Evolutionary conservation across 2,329 filamentous ascomycete species (phyloP).

Genomic region (Escovopsis sp.): DNA sequence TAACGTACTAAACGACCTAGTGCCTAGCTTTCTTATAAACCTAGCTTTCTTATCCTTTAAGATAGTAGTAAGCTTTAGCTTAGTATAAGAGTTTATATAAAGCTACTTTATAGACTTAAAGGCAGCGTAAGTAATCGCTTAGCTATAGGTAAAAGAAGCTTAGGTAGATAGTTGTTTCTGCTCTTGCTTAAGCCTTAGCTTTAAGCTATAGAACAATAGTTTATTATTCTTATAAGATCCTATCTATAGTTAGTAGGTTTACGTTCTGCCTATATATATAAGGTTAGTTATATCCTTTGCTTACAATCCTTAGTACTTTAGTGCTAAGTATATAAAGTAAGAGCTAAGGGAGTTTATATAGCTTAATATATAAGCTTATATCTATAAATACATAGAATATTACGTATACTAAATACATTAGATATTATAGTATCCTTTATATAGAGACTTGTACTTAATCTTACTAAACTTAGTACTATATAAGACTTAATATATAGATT

Average conservation of each 20-base stretch:
- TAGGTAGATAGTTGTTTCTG: too few relatives aligned
- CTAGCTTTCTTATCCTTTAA: not conserved
- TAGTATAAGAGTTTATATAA: too few relatives aligned
- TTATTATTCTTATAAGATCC: not conserved
- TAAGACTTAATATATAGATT: not conserved
- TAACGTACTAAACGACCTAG: not conserved
- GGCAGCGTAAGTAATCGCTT: too few relatives aligned
- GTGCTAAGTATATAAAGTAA: not conserved
- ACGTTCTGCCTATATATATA: not conserved
- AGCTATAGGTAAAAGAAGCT: not conserved
- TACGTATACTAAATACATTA: not conserved
- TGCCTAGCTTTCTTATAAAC: not conserved
- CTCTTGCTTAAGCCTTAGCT: not conserved
- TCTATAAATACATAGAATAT: not conserved
- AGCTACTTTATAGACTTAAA: too few relatives aligned
- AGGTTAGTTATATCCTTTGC: not conserved
- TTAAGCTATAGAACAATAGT: not conserved
- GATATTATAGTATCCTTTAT: too few relatives aligned
- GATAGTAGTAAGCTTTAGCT: too few relatives aligned
- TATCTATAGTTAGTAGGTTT: not conserved
- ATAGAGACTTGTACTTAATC: too few relatives aligned
- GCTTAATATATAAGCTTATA: not conserved
- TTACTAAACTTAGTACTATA: not conserved
- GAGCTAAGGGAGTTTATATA: not conserved
- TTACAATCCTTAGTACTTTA: not conserved